Evolutionary conservation across 805 yeast species (phyloP).

Genomic region (Isabelozyma pseudorhagii): DNA sequence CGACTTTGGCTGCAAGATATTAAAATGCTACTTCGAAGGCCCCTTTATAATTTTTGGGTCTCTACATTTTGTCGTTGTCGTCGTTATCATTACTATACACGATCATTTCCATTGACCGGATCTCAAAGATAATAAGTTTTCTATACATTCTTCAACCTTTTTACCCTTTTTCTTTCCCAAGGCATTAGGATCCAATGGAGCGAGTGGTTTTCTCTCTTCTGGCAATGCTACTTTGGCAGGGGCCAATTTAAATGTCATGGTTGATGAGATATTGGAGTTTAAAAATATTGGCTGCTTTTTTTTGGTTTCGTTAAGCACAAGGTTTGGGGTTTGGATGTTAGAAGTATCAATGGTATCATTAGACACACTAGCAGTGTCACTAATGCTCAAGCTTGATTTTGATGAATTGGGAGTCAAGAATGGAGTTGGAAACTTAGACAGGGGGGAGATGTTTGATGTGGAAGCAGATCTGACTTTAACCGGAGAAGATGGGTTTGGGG

Average conservation of each 20-base stretch:
- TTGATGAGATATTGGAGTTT: conserved; percentile 24
- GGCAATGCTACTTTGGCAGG: conserved; percentile 15
- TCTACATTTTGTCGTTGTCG: neutral
- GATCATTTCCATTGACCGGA: conserved; percentile 29
- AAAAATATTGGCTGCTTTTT: conserved; percentile 32
- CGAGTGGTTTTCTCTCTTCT: conserved; percentile 26
- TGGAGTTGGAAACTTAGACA: conserved; percentile 3
- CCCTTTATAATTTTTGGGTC: neutral
- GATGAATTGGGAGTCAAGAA: conserved; percentile 2
- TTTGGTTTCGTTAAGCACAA: conserved; percentile 20
- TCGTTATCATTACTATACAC: neutral
- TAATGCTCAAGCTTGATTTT: conserved; percentile 2
- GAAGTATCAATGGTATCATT: conserved; percentile 15
- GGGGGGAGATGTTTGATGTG: conserved; percentile 5
- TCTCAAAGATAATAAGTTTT: conserved; percentile 39
- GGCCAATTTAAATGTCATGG: conserved; percentile 35
- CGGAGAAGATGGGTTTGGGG: conserved; percentile 15
- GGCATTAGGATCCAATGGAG: conserved; percentile 16
- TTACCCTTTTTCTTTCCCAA: conserved; percentile 2
- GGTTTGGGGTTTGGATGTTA: conserved; percentile 11
- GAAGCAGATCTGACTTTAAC: conserved; percentile 16
- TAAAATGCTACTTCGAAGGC: neutral
- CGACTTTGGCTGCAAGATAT: neutral
- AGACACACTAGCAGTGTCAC: neutral
- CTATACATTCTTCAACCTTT: conserved; percentile 28